Evolutionary conservation across 768 basidiomycete species (phyloP), one percentile per base, ranked within the genome.

Genomic region (Termitomyces sp.): DNA sequence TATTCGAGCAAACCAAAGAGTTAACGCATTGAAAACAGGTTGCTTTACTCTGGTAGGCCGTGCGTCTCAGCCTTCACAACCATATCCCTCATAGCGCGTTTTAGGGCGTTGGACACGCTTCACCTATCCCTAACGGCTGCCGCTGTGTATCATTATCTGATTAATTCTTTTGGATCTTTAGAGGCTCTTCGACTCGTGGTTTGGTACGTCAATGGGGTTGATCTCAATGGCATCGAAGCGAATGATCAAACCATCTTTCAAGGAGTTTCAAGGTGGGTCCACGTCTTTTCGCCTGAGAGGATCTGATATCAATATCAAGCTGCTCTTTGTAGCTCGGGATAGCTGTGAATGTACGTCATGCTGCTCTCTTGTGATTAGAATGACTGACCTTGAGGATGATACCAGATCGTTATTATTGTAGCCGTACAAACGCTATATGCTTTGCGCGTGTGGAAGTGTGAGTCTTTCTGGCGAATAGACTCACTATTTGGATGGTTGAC

Each of bases 341-440:
- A 20, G 67, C 66, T n/a, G 58, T 71, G 2, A 71, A 70, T 60
- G 73, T 70, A 52, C 13, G 68, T 60, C 16, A 22, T 28, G 20
- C 49, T 32, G 20, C 33, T 15, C 2, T 15, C 16, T 32, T 50
- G 55, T n/a, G 49, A n/a, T 58, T 36, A 32, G 35, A 8, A 46
- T 24, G 22, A 20, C 13, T 42, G 6, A 46, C 22, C 28, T 42
- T 32, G 11, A n/a, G 6, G 32, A 22, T 50, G 39, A 22, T 7
- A 13, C 4, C 35, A 74, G 73, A 58, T 73, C 18, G 51, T 69
- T 1, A 71, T 72, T n/a, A 62, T 73, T 39, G 55, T 69, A 53
- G n/a, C 62, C 16, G 72, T 74, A 42, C 72, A 73, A 66, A 71
- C 63, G 40, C 58, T 73, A 44, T 74, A 74, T 33, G 70, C 71